Evolutionary conservation across 2,329 filamentous ascomycete genomes (phyloP).

Genomic region (Pseudogymnoascus sp.): DNA sequence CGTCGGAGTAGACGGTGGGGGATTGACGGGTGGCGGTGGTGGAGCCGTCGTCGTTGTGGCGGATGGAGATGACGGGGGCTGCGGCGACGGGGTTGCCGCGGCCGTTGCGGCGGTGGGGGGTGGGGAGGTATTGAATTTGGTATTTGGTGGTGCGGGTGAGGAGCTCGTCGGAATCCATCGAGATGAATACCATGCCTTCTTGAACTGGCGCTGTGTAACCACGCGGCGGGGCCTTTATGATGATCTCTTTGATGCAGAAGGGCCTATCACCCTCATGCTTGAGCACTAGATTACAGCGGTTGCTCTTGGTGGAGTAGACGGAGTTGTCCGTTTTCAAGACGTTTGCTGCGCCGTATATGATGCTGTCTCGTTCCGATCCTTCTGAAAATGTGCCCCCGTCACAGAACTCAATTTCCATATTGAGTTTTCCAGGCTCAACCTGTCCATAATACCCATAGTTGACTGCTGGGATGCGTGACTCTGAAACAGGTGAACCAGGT

Average conservation of each 20-base stretch:
- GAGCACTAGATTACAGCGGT: constrained; percentile 77
- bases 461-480: constrained; percentile 45
- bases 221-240: constrained; percentile 73
- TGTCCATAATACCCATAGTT: constrained; percentile 83
- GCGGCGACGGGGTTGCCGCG: constrained; percentile 25
- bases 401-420: constrained; percentile 82
- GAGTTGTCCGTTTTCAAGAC: constrained; percentile 72
- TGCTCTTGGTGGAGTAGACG: constrained; percentile 86
- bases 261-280: constrained; percentile 70
- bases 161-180: constrained; percentile 74
- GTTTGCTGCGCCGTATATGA: constrained; percentile 62
- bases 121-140: constrained; percentile 54
- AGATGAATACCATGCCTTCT: constrained; percentile 85
- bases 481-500: constrained; percentile 39
- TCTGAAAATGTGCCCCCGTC: constrained; percentile 67
- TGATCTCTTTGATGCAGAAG: constrained; percentile 75
- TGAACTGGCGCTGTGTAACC: constrained; percentile 82
- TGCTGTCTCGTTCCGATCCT: constrained; percentile 35
- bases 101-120: constrained; percentile 16
- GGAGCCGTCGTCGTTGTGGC: constrained; percentile 43
- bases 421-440: constrained; percentile 70
- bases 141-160: constrained; percentile 65
- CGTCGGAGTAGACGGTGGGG: constrained; percentile 31
- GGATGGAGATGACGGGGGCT: constrained; percentile 40
- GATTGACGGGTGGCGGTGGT: constrained; percentile 38